Conservation (phyloP, 176 grass and related monocot species). For the Ananas comosus region DNA sequence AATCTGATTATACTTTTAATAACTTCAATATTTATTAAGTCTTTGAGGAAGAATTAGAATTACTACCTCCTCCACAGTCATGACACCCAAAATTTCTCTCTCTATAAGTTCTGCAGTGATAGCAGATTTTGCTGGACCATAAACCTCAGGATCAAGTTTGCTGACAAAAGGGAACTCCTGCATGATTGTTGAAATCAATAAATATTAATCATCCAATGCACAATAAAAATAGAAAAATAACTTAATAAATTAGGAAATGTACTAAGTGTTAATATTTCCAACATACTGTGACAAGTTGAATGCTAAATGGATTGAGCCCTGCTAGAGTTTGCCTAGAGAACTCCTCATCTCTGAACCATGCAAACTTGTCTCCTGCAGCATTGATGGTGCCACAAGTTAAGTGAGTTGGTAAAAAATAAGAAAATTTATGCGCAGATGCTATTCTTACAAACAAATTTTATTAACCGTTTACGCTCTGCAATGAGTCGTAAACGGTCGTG, state of each 20-base stretch:
- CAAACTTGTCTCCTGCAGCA: conserved; percentile 64
- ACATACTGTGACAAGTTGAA: conserved; percentile 55
- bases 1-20: background rate
- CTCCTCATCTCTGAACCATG: conserved; percentile 78
- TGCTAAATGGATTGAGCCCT: conserved; percentile 56
- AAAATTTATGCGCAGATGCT: background rate
- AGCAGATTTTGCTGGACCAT: conserved; percentile 54
- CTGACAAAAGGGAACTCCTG: conserved; percentile 70
- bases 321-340: conserved; percentile 67
- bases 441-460: background rate
- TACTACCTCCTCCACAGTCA: conserved; percentile 41
- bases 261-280: background rate
- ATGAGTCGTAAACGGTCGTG: background rate
- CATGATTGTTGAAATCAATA: background rate
- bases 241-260: no score
- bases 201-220: background rate
- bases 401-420: no score
- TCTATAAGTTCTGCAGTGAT: conserved; percentile 55
- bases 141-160: conserved; percentile 67
- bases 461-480: background rate
- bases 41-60: background rate
- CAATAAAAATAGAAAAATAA: background rate
- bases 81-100: conserved; percentile 35
- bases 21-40: background rate
- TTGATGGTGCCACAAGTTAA: background rate